Evolutionary conservation across 306 rosid species (phyloP).

Genomic region (Cicer pinnatifidum): DNA sequence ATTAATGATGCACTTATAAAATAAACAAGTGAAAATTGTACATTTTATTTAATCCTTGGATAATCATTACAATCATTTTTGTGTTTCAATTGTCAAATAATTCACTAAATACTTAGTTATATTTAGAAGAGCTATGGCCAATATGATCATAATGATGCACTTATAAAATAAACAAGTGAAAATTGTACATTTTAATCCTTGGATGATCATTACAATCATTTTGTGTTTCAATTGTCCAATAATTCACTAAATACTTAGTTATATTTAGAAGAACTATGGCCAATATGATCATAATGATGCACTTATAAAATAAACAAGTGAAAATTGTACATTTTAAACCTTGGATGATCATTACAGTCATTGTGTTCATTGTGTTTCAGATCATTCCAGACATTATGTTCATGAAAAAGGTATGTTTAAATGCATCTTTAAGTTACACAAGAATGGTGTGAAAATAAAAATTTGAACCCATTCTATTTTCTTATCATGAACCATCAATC

Average conservation of each 20-base stretch:
- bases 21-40: background rate
- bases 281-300: background rate
- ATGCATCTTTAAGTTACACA: background rate
- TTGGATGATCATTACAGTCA: background rate
- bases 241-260: too few relatives aligned
- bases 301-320: background rate
- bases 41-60: background rate
- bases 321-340: background rate
- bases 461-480: slow-evolving; percentile 1
- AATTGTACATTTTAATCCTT: background rate
- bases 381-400: background rate
- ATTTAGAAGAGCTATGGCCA: too few relatives aligned
- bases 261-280: too few relatives aligned
- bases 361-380: background rate
- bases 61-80: too few relatives aligned
- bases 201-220: background rate
- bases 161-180: background rate
- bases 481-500: background rate
- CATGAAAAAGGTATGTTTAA: background rate
- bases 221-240: too few relatives aligned
- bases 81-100: too few relatives aligned
- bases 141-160: background rate
- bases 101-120: too few relatives aligned
- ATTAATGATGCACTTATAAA: background rate
- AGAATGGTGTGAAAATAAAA: slow-evolving; percentile 13